Evolutionary conservation across 495 filamentous ascomycete genomes (phyloP), one percentile per base, ranked within the genome.

Genomic region (Clavariopsis aquatica): DNA sequence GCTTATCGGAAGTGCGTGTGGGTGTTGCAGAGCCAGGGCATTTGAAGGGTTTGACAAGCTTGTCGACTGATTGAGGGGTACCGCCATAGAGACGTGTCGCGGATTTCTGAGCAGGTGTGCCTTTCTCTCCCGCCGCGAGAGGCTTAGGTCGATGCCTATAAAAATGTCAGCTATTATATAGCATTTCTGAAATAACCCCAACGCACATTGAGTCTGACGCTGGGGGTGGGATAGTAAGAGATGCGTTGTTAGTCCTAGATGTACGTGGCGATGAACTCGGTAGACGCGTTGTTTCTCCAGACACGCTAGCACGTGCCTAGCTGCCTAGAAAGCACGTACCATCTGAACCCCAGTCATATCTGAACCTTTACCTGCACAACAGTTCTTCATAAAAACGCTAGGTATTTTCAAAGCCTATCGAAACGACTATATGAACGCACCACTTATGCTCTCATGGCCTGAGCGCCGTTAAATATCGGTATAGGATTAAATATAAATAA

Each of bases 11-110:
- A n/a, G 82, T 77, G 29, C 90, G 83, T 26, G 82, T 85, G 0
- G 84, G 79, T 0, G 83, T 88, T 7, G 91, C 89, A 9, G 88
- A 87, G 26, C 92, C 91, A 15, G 94, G 94, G 65, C 93, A 97
- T 84, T 89, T 94, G 78, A 99, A 99, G 2, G 94, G 94, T 68
- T 86, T 91, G 52, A 84, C 78, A 2, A 98, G 84, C 45, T 86
- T 84, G 57, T 96, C 90, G 54, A 85, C 75, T 1, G 85, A 82
- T 36, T 84, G 81, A 29, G 80, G 74, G 20, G 75, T 72, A 36
- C 74, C 75, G 28, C 75, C 76, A 55, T 77, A 74, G 2, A 78
- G 72, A 15, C 77, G 72, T 7, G 52, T 55, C 23, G 74, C 23
- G 38, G 38, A 17, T 56, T 70, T 71, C 23, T 43, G 57, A 13